These are phyloP conservation scores for Silene coronaria DNA, from an alignment of 179 eudicot genomes.

Conservation along the genomic window DNA sequence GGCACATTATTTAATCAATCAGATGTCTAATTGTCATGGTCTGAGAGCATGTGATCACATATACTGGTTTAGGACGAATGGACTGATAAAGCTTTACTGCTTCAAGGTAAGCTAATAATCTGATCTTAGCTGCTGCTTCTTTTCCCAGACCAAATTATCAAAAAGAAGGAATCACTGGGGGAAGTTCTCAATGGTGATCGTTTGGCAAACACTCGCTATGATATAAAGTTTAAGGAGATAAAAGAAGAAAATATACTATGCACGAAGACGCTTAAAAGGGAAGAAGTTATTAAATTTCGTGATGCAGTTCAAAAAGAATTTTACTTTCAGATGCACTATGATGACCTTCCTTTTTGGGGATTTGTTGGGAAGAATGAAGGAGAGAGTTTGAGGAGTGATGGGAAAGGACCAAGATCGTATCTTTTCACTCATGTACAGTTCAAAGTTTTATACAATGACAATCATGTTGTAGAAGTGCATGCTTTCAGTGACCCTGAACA, in stretches of 20 bases:
- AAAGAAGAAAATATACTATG: constrained; percentile 44
- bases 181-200: constrained; percentile 64
- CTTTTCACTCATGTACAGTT: constrained; percentile 71
- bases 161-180: constrained; percentile 53
- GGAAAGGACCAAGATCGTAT: constrained; percentile 42
- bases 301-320: constrained; percentile 52
- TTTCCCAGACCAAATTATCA: constrained; percentile 44
- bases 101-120: constrained; percentile 6
- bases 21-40: too few species aligned
- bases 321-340: constrained; percentile 70
- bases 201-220: constrained; percentile 43
- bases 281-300: constrained; percentile 51
- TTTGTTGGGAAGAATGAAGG: constrained; percentile 70
- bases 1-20: too few species aligned
- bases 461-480: constrained; percentile 59
- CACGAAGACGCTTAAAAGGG: constrained; percentile 35
- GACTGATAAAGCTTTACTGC: constrained; percentile 1
- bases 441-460: constrained; percentile 48
- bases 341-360: constrained; percentile 84
- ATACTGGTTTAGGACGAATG: neutral
- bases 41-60: neutral
- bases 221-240: constrained; percentile 47
- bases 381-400: constrained; percentile 26
- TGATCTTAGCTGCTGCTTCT: constrained; percentile 14
- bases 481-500: constrained; percentile 78